These are phyloP conservation scores for Geosiphon pyriformis DNA, from an alignment of 192 early-diverging fungal species.

Conservation along the genomic window DNA sequence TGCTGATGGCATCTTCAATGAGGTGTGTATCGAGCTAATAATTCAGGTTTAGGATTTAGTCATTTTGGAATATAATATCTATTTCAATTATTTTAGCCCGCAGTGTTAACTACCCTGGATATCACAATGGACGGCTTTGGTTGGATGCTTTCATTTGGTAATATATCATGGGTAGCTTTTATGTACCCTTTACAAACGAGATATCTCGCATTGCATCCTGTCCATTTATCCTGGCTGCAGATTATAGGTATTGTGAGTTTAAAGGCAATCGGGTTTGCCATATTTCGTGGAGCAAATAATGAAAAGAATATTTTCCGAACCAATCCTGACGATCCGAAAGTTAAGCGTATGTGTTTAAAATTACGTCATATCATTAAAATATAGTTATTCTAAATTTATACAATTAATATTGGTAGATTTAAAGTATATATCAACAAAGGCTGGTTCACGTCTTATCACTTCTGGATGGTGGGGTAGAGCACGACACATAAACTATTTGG, in stretches of 20 bases:
- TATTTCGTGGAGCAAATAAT: slow-evolving; percentile 85
- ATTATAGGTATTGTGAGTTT: slow-evolving; percentile 44
- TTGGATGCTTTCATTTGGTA: slow-evolving; percentile 75
- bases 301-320: slow-evolving; percentile 90
- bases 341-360: slow-evolving; percentile 39
- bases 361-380: too few relatives aligned
- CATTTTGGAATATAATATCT: not conserved
- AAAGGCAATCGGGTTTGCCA: slow-evolving; percentile 66
- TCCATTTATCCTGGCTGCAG: slow-evolving; percentile 45
- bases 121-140: slow-evolving; percentile 98
- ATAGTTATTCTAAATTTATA: too few relatives aligned
- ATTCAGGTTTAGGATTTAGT: not conserved
- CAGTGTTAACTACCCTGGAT: slow-evolving; percentile 95
- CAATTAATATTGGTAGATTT: slow-evolving; percentile 57
- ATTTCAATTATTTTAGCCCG: slow-evolving; percentile 37
- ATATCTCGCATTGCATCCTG: slow-evolving; percentile 70
- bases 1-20: slow-evolving; percentile 78
- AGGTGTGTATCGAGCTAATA: slow-evolving; percentile 26
- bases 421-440: slow-evolving; percentile 78
- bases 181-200: slow-evolving; percentile 87
- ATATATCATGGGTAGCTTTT: slow-evolving; percentile 87
- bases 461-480: slow-evolving; percentile 95
- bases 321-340: slow-evolving; percentile 45
- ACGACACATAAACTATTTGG: slow-evolving; percentile 90
- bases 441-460: slow-evolving; percentile 74